Base-by-base conservation (phyloP, 768 basidiomycete species). In the Lactarius akahatsu region DNA sequence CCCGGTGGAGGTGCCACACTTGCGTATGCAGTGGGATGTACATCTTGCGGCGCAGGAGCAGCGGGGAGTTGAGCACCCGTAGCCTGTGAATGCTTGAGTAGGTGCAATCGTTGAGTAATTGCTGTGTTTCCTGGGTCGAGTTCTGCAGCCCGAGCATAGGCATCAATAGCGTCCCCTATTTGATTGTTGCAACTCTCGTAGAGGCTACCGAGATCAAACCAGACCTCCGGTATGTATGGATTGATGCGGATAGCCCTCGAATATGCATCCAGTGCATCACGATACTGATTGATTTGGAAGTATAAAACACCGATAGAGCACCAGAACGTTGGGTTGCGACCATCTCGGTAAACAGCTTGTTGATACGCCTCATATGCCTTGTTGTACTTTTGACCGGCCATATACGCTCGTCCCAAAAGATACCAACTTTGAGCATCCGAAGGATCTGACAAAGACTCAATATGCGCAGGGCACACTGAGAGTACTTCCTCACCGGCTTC, bases 101-200 rank as follows among this genome's bases (percentile, higher is more conserved):
- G 76, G 71, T 85, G 82, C 20, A 98, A 78, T 1, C 96, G 85
- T 68, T 91, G 88, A 34, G 90, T 86, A 76, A 98, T 96, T 34
- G 89, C 85, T 52, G 80, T 78, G 73, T 98, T 98, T 64, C 76
- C 78, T 0, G 96, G 94, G 74, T 98, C 97, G 56, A 98, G 87
- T 76, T 98, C 96, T 65, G 89, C 88, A 0, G 96, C 97, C 41
- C 96, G 86, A 13, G 93, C 92, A 73, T 99, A 99, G 2, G 97
- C 97, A 71, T 99, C 96, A 74, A 98, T 98, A 36, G 97, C 97
- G 76, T 99, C 97, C 43, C 91, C 91, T 74, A 98, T 94, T 77
- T 99, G 97, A 74, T 98, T 98, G 80, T 98, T 98, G 82, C 96
- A 99, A 70, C 90, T 92, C 78, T 99, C 97, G 75, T 99, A 99